These are phyloP conservation scores for Rhodofomes roseus DNA, from an alignment of 1,284 basidiomycete species.

Conservation along the genomic window DNA sequence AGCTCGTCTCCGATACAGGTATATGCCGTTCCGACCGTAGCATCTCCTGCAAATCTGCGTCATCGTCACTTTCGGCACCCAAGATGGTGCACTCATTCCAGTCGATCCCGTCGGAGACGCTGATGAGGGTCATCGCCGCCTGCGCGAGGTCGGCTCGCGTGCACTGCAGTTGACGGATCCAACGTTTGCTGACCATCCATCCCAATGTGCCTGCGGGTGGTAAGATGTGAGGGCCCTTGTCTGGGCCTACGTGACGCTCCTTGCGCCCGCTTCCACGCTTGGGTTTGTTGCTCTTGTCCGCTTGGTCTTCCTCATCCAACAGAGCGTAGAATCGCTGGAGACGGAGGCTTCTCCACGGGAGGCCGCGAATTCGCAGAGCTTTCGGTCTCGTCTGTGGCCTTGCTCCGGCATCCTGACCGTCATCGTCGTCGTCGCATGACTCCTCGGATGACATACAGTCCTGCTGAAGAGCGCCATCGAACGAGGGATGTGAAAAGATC, in stretches of 20 bases:
- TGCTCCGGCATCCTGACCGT: conserved; percentile 21
- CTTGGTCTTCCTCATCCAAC: conserved; percentile 54
- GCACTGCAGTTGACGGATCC: conserved; percentile 41
- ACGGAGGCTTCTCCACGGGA: conserved; percentile 59
- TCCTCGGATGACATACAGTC: conserved; percentile 81
- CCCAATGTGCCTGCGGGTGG: conserved; percentile 59
- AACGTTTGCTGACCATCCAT: conserved; percentile 75
- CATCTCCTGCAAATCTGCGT: conserved; percentile 17
- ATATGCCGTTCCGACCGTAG: not conserved
- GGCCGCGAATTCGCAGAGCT: conserved; percentile 49
- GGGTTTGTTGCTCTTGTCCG: conserved; percentile 42
- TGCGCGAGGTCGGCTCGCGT: conserved; percentile 44
- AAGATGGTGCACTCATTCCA: conserved; percentile 43
- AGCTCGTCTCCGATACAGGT: conserved; percentile 3
- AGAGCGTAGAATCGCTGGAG: conserved; percentile 52
- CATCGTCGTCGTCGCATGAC: conserved; percentile 50
- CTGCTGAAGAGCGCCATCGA: conserved; percentile 62
- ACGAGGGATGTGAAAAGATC: conserved; percentile 53
- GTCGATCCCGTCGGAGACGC: conserved; percentile 45
- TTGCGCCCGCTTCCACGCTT: conserved; percentile 54
- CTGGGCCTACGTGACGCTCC: conserved; percentile 48
- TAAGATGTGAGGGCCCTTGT: conserved; percentile 52
- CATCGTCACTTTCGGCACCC: conserved; percentile 54
- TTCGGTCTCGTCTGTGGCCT: conserved; percentile 16
- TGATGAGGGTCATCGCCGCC: conserved; percentile 38